Conservation (phyloP, 306 rosid species). For the Quercus bicolor region DNA sequence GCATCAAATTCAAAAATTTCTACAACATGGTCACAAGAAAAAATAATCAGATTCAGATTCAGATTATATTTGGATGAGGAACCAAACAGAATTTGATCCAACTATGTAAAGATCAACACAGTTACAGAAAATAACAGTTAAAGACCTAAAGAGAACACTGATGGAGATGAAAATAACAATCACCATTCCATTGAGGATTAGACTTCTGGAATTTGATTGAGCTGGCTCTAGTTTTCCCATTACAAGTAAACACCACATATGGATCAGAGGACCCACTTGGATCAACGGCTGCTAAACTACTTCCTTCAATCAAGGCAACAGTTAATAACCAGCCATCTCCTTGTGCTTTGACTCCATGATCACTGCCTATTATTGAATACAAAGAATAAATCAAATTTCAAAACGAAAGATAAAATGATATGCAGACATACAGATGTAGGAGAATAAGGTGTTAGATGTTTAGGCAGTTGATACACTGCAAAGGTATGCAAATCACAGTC, state of each 20-base stretch:
- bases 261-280: conserved; percentile 71
- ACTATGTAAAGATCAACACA: background rate
- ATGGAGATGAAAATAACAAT: conserved; percentile 19
- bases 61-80: background rate
- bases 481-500: background rate
- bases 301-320: conserved; percentile 92
- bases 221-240: conserved; percentile 88
- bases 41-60: conserved; percentile 10
- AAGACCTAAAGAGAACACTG: conserved; percentile 9
- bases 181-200: conserved; percentile 93
- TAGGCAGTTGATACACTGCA: background rate
- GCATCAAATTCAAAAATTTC: conserved; percentile 99
- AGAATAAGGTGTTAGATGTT: background rate
- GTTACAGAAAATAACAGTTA: background rate
- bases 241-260: conserved; percentile 84
- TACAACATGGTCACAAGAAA: conserved; percentile 29
- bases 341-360: conserved; percentile 88
- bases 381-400: background rate
- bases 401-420: conserved; percentile 18
- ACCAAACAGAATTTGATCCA: conserved; percentile 1
- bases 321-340: conserved; percentile 99
- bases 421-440: conserved; percentile 3
- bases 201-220: conserved; percentile 84
- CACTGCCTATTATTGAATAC: conserved; percentile 58
- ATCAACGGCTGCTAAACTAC: conserved; percentile 64